These are phyloP conservation scores for Canariomyces notabilis DNA, from an alignment of 2,329 filamentous ascomycete species.

Conservation along the genomic window DNA sequence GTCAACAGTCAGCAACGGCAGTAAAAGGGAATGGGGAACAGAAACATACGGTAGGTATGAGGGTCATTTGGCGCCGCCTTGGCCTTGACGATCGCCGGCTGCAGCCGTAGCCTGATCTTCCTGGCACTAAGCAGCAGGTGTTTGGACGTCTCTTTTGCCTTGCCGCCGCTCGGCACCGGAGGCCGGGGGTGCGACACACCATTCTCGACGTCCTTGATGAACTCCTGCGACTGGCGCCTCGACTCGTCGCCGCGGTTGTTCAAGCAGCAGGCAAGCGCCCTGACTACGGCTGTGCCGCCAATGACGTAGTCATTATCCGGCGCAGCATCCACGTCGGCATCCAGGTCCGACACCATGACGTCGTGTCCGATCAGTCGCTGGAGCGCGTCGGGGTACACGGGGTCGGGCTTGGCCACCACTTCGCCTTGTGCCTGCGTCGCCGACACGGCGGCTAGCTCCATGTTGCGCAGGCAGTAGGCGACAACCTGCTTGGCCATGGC, in stretches of 20 bases:
- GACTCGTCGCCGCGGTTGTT: constrained; percentile 70
- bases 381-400: constrained; percentile 71
- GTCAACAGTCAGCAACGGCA: constrained; percentile 24
- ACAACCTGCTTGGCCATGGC: constrained; percentile 92
- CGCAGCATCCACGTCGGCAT: constrained; percentile 62
- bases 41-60: constrained; percentile 65
- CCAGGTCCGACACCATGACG: constrained; percentile 40
- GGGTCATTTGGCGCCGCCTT: constrained; percentile 65
- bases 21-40: background rate
- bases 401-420: constrained; percentile 29
- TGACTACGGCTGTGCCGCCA: constrained; percentile 89
- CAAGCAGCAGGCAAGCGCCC: constrained; percentile 85
- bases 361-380: constrained; percentile 79
- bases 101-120: constrained; percentile 78
- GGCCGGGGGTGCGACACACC: constrained; percentile 40
- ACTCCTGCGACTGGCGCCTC: constrained; percentile 47
- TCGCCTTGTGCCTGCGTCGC: constrained; percentile 28
- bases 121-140: constrained; percentile 80
- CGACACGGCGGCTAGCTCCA: constrained; percentile 57
- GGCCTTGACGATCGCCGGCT: constrained; percentile 74
- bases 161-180: constrained; percentile 43
- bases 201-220: constrained; percentile 48
- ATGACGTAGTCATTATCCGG: constrained; percentile 95
- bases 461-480: constrained; percentile 86
- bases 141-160: constrained; percentile 89